A percentile compares a stretch with the other conserved stretches of the same genome.
These are phyloP conservation scores for Volvox reticuliferus DNA, from an alignment of 139 green algal genomes.

Conservation along the genomic window DNA sequence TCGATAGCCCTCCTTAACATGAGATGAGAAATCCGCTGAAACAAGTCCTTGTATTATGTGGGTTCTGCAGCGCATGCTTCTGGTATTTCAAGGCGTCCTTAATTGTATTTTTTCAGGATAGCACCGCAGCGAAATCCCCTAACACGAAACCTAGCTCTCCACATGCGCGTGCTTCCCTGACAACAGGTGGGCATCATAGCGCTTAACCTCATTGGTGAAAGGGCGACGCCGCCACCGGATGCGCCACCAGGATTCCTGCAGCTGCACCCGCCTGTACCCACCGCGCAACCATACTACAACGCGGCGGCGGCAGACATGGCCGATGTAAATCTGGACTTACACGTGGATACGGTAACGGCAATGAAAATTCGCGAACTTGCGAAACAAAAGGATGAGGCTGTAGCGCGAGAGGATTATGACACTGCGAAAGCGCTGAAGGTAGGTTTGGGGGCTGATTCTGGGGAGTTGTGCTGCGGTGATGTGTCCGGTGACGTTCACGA, in stretches of 20 bases:
- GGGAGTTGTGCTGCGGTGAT: no score
- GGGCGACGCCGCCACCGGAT: slow-evolving; percentile 39
- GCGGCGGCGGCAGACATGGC: slow-evolving; percentile 34
- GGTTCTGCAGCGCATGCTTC: no score
- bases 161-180: neutral
- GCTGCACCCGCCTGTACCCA: slow-evolving; percentile 53
- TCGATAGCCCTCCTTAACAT: no score
- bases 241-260: slow-evolving; percentile 56
- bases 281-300: slow-evolving; percentile 67
- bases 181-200: slow-evolving; percentile 89
- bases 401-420: slow-evolving; percentile 94
- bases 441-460: no score
- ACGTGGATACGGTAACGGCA: slow-evolving; percentile 81
- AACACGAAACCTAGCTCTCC: no score
- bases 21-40: no score
- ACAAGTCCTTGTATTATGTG: no score
- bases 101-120: no score
- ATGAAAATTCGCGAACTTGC: slow-evolving; percentile 73
- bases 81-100: no score
- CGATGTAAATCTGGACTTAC: slow-evolving; percentile 79
- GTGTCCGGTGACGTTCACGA: no score
- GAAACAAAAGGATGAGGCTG: slow-evolving; percentile 81
- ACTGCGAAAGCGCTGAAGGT: slow-evolving; percentile 91
- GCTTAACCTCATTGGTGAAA: slow-evolving; percentile 87
- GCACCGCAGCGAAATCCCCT: no score